Evolutionary conservation across 2,329 filamentous ascomycete genomes (phyloP).

Genomic region (Leptoxyphium fumago): DNA sequence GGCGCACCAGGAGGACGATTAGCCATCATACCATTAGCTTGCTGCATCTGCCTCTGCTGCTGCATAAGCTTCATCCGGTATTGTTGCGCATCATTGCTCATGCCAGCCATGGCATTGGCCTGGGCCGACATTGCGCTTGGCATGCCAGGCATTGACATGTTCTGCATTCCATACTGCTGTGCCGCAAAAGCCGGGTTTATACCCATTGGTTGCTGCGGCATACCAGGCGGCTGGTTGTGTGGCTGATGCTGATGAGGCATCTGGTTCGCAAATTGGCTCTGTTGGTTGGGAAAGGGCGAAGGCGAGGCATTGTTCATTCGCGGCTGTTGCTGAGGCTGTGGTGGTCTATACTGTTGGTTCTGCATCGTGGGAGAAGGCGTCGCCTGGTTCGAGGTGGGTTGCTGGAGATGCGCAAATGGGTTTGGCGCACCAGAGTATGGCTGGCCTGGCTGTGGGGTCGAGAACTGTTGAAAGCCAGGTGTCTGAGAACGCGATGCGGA

Average conservation of each 20-base stretch:
- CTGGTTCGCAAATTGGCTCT: slow-evolving; percentile 28
- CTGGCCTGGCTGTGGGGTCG: slow-evolving; percentile 2
- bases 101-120: slow-evolving; percentile 24
- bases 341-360: slow-evolving; percentile 57
- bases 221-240: slow-evolving; percentile 5
- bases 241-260: slow-evolving; percentile 15
- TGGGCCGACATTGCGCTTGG: slow-evolving; percentile 31
- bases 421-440: slow-evolving; percentile 38
- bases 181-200: slow-evolving; percentile 23
- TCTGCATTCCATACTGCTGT: slow-evolving; percentile 22
- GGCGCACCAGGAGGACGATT: slow-evolving; percentile 13
- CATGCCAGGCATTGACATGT: slow-evolving; percentile 18
- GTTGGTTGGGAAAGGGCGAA: slow-evolving; percentile 50
- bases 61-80: slow-evolving; percentile 77
- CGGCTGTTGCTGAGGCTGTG: slow-evolving; percentile 44
- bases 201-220: slow-evolving; percentile 12
- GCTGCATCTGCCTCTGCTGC: slow-evolving; percentile 49
- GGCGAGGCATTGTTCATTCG: slow-evolving; percentile 83
- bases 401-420: slow-evolving; percentile 50
- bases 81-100: slow-evolving; percentile 47
- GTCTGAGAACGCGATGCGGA: slow-evolving; percentile 84
- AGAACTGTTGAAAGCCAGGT: slow-evolving; percentile 30
- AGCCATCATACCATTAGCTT: slow-evolving; percentile 21
- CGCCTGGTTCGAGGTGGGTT: slow-evolving; percentile 65
- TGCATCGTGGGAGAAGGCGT: slow-evolving; percentile 89